Conservation (phyloP, 2,329 filamentous ascomycete species). For the Chalaropsis ovoidea region DNA sequence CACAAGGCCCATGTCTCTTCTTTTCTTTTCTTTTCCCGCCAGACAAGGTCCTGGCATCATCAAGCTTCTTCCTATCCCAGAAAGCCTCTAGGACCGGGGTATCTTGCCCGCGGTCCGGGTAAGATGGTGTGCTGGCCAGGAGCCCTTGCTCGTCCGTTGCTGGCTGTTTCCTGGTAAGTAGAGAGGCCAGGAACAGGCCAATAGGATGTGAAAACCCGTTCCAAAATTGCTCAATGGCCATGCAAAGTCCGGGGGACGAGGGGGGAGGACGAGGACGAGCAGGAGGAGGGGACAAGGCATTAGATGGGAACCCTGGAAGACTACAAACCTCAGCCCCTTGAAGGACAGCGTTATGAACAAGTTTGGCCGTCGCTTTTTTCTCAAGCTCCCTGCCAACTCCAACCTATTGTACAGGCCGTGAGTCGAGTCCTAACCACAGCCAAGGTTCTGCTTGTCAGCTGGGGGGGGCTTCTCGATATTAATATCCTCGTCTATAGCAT, state of each 20-base stretch:
- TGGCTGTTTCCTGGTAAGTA: background rate
- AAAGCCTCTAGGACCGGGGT: background rate
- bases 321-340: background rate
- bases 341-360: background rate
- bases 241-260: background rate
- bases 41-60: conserved; percentile 6
- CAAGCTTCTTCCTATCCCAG: background rate
- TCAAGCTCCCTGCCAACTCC: too few species aligned
- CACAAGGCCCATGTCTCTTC: background rate
- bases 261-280: too few species aligned
- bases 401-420: background rate
- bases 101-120: background rate
- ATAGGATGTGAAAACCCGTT: background rate
- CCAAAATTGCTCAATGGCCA: conserved; percentile 3
- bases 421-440: background rate
- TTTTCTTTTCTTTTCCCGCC: background rate
- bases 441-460: conserved; percentile 2
- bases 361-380: background rate
- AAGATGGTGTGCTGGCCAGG: background rate
- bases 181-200: background rate
- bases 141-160: background rate
- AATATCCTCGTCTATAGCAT: conserved; percentile 3
- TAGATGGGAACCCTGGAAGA: background rate
- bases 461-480: background rate
- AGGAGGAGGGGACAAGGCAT: background rate